Base-by-base conservation (phyloP, 768 basidiomycete species). In the Pleurotus tuber-regium region DNA sequence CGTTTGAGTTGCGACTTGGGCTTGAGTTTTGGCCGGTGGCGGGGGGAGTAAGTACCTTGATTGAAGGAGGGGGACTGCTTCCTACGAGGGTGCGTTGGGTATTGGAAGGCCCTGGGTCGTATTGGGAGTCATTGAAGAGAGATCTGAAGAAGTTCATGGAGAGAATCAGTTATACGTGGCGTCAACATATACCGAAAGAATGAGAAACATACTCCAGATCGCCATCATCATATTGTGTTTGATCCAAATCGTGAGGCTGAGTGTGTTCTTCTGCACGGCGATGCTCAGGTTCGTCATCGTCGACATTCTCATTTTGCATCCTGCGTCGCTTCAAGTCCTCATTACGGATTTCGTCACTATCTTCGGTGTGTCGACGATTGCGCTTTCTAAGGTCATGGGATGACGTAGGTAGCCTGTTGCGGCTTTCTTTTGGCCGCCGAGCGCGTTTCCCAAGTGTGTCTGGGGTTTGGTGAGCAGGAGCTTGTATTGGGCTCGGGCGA, bases 371-470 rank as follows among this genome's bases (percentile, higher is more conserved):
- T n/a, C 43, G 43, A 26, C 25, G 43, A 11, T 21, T 29, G 5
- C 23, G 25, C 19, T 44, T 28, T 9, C 43, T 26, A 12, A 25
- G 25, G 14, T 28, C 16, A 26, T 19, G 43, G 25, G n/a, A 10
- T n/a, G 24, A n/a, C 7, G 9, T 7, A n/a, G 14, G 6, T 24
- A 25, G 11, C 25, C 4, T n/a, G 14, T 25, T 25, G 23, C 5
- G 23, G 25, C 43, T 25, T 4, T 14, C 31, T 24, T 18, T 16
- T 33, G 46, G 31, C 8, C 46, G 46, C n/a, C 46, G 46, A 48
- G 46, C 46, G 16, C 46, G 46, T 48, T 48, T 48, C 10, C 46
- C 46, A 28, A 48, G 31, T 23, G 4, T 48, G 6, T 23, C 30
- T 4, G 29, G 11, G 4, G 31, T 10, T 9, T 24, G 10, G 9